These are phyloP conservation scores for Phalaenopsis equestris DNA, from an alignment of 106 monocot genomes.

Conservation along the genomic window DNA sequence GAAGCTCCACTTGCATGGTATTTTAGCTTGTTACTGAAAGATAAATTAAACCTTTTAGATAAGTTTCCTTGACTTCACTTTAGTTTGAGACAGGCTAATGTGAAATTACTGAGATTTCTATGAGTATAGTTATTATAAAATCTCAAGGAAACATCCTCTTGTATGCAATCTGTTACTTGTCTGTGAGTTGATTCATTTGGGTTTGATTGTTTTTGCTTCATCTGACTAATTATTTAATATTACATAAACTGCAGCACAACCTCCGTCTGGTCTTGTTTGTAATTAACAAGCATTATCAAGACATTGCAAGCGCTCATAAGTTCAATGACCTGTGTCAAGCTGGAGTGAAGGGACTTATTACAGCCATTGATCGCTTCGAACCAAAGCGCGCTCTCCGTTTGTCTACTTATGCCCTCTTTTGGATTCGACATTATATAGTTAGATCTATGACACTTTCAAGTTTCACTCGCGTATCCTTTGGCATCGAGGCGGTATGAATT, in stretches of 20 bases:
- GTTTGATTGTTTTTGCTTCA: neutral
- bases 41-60: too few species aligned
- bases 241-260: conserved; percentile 72
- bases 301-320: conserved; percentile 45
- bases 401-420: conserved; percentile 82
- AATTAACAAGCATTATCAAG: conserved; percentile 83
- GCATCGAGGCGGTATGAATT: conserved; percentile 72
- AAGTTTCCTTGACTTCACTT: too few species aligned
- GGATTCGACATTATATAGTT: conserved; percentile 85
- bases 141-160: too few species aligned
- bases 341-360: conserved; percentile 76
- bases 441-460: conserved; percentile 72
- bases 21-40: too few species aligned
- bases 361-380: conserved; percentile 81
- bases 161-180: too few species aligned
- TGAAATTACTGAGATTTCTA: too few species aligned
- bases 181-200: neutral
- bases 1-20: too few species aligned
- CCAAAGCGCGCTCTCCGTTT: conserved; percentile 70
- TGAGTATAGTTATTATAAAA: too few species aligned
- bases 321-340: conserved; percentile 95
- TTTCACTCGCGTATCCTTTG: conserved; percentile 70
- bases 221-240: neutral
- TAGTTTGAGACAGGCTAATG: too few species aligned
- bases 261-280: conserved; percentile 75